A percentile compares a stretch with the other conserved stretches of the same genome.
Conservation (phyloP, 805 yeast genomes). For the Candida railenensis region DNA sequence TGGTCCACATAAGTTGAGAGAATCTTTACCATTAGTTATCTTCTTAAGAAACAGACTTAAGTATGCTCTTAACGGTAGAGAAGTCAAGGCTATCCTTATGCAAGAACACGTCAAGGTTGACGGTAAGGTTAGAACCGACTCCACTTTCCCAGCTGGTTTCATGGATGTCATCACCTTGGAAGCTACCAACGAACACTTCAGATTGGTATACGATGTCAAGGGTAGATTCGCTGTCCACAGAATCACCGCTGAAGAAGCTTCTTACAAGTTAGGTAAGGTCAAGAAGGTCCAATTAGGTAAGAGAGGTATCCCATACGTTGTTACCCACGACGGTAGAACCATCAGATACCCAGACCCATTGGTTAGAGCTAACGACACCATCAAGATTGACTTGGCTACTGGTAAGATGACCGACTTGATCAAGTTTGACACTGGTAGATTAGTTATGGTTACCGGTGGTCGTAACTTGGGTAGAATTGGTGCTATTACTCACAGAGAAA, state of each 20-base stretch:
- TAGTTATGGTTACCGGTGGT: slow-evolving; percentile 46
- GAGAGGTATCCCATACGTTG: slow-evolving; percentile 25
- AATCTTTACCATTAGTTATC: slow-evolving; percentile 30
- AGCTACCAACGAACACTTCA: slow-evolving; percentile 31
- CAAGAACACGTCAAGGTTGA: slow-evolving; percentile 33
- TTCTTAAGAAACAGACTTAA: slow-evolving; percentile 35
- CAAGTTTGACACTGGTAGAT: slow-evolving; percentile 40
- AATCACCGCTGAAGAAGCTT: slow-evolving; percentile 26
- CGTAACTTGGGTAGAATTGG: slow-evolving; percentile 44
- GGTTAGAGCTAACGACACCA: slow-evolving; percentile 22
- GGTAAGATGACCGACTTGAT: slow-evolving; percentile 27
- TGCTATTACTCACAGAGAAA: slow-evolving; percentile 42
- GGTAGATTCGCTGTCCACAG: slow-evolving; percentile 29
- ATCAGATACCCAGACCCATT: slow-evolving; percentile 27
- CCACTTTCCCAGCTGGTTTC: slow-evolving; percentile 33
- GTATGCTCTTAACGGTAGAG: slow-evolving; percentile 35
- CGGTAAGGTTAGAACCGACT: slow-evolving; percentile 34
- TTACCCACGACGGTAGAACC: slow-evolving; percentile 28
- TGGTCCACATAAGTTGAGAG: slow-evolving; percentile 36
- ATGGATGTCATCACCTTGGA: slow-evolving; percentile 31
- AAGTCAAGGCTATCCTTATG: slow-evolving; percentile 34
- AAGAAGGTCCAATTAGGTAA: slow-evolving; percentile 25
- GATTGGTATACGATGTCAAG: slow-evolving; percentile 28
- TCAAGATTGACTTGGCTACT: slow-evolving; percentile 25
- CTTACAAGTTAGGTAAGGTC: slow-evolving; percentile 26